Conservation (phyloP, 257 asterid genomes). For the Solanum etuberosum region DNA sequence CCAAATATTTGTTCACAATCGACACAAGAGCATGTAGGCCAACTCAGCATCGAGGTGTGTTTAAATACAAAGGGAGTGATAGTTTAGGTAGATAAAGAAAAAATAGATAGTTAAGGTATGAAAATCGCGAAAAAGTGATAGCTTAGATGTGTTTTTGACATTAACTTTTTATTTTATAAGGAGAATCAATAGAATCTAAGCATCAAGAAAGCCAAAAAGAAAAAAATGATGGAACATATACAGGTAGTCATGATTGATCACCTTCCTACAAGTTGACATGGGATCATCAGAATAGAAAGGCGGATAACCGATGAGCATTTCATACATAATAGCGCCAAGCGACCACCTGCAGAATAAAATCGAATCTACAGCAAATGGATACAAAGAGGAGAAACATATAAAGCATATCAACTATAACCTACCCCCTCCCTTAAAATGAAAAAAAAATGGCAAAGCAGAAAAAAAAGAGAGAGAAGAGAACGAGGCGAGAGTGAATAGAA, state of each 20-base stretch:
- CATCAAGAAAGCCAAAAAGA: background rate
- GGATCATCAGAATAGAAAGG: conserved; percentile 40
- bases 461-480: background rate
- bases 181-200: background rate
- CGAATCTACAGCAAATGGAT: background rate
- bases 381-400: background rate
- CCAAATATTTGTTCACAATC: background rate
- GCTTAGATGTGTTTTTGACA: background rate
- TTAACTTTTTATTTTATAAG: background rate
- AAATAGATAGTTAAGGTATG: background rate
- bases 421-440: background rate
- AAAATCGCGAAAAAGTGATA: background rate
- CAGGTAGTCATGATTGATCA: background rate
- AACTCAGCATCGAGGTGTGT: background rate
- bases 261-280: conserved; percentile 36
- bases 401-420: background rate
- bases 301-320: conserved; percentile 41
- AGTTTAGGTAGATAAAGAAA: background rate
- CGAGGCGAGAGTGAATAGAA: background rate
- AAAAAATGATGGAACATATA: background rate
- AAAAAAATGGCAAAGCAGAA: background rate
- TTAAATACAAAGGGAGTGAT: background rate
- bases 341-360: conserved; percentile 27
- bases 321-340: conserved; percentile 38
- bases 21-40: background rate